A percentile compares a stretch with the other conserved stretches of the same genome.
Evolutionary conservation across 495 filamentous ascomycete species (phyloP).

Genomic region (Wilcoxina mikolae): DNA sequence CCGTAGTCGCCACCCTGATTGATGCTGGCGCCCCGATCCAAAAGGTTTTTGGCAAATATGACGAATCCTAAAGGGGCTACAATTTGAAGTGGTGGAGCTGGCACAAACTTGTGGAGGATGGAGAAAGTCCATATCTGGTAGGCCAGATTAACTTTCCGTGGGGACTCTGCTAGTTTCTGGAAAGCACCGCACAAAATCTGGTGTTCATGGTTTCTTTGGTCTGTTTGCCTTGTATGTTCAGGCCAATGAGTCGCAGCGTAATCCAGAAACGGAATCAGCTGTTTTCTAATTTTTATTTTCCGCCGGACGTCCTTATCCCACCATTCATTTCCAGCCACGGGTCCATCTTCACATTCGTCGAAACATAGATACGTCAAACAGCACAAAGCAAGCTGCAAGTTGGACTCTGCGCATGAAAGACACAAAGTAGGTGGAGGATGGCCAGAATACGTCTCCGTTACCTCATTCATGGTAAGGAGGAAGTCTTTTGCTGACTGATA

Average conservation of each 20-base stretch:
- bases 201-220: constrained; percentile 1
- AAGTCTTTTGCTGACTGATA: constrained; percentile 15
- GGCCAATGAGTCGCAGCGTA: constrained; percentile 11
- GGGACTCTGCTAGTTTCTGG: constrained; percentile 7
- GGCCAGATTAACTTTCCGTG: constrained; percentile 2
- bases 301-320: neutral
- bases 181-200: neutral
- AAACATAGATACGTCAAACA: constrained; percentile 7
- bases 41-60: neutral
- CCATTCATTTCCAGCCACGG: neutral
- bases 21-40: neutral
- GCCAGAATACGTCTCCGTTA: neutral
- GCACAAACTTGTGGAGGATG: neutral
- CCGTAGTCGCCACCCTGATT: constrained; percentile 1
- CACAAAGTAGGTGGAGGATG: neutral
- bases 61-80: neutral
- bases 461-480: neutral
- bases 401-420: neutral
- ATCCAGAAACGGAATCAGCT: neutral
- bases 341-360: neutral
- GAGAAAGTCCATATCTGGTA: constrained; percentile 9
- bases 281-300: neutral
- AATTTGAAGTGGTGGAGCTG: constrained; percentile 7
- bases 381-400: constrained; percentile 6
- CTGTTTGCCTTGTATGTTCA: constrained; percentile 7